A percentile compares a stretch with the other conserved stretches of the same genome.
Conservation (phyloP, 106 monocot genomes). For the Agapanthus africanus region DNA sequence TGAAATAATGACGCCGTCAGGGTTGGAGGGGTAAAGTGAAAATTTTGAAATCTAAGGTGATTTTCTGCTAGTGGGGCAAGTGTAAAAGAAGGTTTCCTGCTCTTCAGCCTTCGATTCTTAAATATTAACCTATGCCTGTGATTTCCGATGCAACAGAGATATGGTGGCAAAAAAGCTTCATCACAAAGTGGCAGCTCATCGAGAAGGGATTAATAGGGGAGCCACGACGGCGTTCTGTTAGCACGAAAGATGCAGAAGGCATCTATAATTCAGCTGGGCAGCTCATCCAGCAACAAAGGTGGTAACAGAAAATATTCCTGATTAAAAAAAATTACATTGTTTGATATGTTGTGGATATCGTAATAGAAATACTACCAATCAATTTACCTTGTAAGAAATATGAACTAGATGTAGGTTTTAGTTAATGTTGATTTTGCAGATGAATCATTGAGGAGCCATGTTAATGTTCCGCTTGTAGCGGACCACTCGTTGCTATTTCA, state of each 20-base stretch:
- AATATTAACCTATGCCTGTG: not conserved
- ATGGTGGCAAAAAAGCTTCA: not conserved
- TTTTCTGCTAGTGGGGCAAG: no score
- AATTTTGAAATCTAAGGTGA: not conserved
- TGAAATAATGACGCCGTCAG: not conserved
- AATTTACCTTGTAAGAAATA: not conserved
- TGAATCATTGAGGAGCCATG: no score
- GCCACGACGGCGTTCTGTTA: not conserved
- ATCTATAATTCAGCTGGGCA: no score
- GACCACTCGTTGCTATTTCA: no score
- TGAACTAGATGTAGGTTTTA: not conserved
- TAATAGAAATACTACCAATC: not conserved
- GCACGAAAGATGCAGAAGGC: not conserved
- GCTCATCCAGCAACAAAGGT: not conserved
- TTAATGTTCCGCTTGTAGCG: no score
- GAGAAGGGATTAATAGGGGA: not conserved
- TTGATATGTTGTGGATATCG: not conserved
- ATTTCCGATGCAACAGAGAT: conserved; percentile 3
- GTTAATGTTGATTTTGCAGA: no score
- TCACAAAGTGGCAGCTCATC: not conserved
- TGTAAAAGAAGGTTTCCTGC: no score
- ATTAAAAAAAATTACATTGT: not conserved
- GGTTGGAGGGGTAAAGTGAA: not conserved
- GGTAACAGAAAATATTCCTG: not conserved
- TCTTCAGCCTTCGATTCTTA: not conserved